Evolutionary conservation across 129 eudicot genomes (phyloP).

Genomic region (Centella asiatica): DNA sequence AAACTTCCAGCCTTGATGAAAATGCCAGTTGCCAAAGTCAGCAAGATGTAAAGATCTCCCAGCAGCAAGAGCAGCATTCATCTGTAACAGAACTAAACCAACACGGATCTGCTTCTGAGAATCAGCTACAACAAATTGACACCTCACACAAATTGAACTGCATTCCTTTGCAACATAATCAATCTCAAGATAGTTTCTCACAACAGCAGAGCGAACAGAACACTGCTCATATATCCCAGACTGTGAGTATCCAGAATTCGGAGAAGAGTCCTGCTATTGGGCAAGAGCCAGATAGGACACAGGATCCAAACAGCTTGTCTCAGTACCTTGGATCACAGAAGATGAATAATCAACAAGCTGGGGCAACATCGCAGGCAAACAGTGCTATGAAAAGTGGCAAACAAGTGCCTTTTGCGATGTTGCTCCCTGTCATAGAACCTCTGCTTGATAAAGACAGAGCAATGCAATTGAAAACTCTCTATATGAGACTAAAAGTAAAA

Average conservation of each 20-base stretch:
- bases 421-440: constrained; percentile 77
- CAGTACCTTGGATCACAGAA: constrained; percentile 36
- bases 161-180: constrained; percentile 21
- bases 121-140: constrained; percentile 38
- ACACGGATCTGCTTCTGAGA: constrained; percentile 39
- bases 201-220: constrained; percentile 34
- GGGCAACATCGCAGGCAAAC: constrained; percentile 32
- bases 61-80: constrained; percentile 35
- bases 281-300: constrained; percentile 28
- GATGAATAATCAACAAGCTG: constrained; percentile 37
- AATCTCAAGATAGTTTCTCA: constrained; percentile 22
- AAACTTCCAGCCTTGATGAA: constrained; percentile 48
- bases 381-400: constrained; percentile 33
- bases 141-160: constrained; percentile 28
- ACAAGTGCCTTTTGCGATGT: constrained; percentile 69
- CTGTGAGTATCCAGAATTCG: constrained; percentile 29
- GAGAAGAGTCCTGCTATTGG: constrained; percentile 28
- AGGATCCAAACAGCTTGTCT: constrained; percentile 30
- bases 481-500: constrained; percentile 51
- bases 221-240: constrained; percentile 29
- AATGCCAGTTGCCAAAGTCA: constrained; percentile 28
- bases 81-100: constrained; percentile 34
- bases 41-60: constrained; percentile 25
- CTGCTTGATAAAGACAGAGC: constrained; percentile 84
- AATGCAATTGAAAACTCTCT: constrained; percentile 68